phyloP scores from a whole-genome alignment of 1,284 basidiomycete species.

The Boletellus deceptivus region DNA sequence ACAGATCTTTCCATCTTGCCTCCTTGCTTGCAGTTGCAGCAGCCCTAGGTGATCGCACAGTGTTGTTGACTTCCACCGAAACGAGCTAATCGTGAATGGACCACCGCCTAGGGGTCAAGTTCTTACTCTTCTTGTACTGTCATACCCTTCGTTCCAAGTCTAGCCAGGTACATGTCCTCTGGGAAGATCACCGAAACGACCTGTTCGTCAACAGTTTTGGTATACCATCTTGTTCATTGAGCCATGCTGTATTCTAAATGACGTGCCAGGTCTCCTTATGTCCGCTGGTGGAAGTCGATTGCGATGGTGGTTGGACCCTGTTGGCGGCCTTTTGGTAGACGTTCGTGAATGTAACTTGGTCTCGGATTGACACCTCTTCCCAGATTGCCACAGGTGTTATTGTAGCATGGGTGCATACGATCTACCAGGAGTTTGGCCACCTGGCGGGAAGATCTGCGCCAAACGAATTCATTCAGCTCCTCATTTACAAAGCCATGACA shows the following conservation, averaged over 20 bases:
- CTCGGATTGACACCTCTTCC: constrained; percentile 5
- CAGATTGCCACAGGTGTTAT: constrained; percentile 82
- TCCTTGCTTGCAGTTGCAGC: constrained; percentile 81
- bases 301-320: constrained; percentile 83
- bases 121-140: constrained; percentile 86
- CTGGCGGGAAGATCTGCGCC: constrained; percentile 91
- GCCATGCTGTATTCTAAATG: constrained; percentile 7
- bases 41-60: constrained; percentile 61
- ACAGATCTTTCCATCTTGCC: constrained; percentile 75
- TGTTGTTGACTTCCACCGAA: not conserved
- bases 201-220: constrained; percentile 80
- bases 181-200: constrained; percentile 95
- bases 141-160: constrained; percentile 74
- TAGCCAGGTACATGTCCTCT: constrained; percentile 90
- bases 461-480: constrained; percentile 84
- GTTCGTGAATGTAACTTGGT: constrained; percentile 2
- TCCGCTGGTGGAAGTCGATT: constrained; percentile 88
- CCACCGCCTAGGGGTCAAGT: constrained; percentile 66
- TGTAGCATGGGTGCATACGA: constrained; percentile 74
- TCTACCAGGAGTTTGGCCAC: constrained; percentile 81
- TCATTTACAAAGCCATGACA: constrained; percentile 91
- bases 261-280: constrained; percentile 74
- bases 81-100: constrained; percentile 7
- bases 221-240: constrained; percentile 29
- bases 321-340: constrained; percentile 74